Conservation (phyloP, 805 yeast genomes). For the Maudiozyma pseudohumilis region DNA sequence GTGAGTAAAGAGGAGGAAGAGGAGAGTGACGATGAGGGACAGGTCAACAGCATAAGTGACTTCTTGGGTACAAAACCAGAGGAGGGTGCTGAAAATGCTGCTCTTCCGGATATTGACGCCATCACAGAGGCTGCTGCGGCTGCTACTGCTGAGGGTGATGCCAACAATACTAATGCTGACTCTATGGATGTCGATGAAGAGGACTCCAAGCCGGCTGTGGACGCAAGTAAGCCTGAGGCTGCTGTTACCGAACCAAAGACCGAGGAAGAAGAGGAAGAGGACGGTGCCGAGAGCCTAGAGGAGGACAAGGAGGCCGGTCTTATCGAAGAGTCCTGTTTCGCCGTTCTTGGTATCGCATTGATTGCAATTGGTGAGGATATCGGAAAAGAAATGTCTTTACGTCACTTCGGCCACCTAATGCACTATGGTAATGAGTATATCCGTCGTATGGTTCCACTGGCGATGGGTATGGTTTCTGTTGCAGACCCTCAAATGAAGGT, state of each 20-base stretch:
- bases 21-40: constrained; percentile 35
- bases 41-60: constrained; percentile 22
- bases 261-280: constrained; percentile 22
- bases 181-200: constrained; percentile 30
- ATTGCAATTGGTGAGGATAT: constrained; percentile 97
- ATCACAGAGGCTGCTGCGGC: constrained; percentile 15
- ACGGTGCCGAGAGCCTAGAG: constrained; percentile 23
- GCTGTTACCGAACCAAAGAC: constrained; percentile 16
- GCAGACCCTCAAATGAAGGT: constrained; percentile 96
- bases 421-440: constrained; percentile 91
- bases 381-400: constrained; percentile 93
- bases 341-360: constrained; percentile 88
- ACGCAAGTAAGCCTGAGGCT: constrained; percentile 32
- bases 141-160: constrained; percentile 4
- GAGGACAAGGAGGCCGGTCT: constrained; percentile 26
- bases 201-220: constrained; percentile 32
- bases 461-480: constrained; percentile 92
- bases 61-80: constrained; percentile 26
- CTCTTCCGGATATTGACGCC: constrained; percentile 12
- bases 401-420: constrained; percentile 96
- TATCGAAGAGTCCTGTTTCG: constrained; percentile 51
- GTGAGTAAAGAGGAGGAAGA: constrained; percentile 50
- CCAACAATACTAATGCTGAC: constrained; percentile 15
- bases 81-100: constrained; percentile 15
- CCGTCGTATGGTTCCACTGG: constrained; percentile 90